Evolutionary conservation across 768 basidiomycete species (phyloP).

Genomic region (Xerocomellus chrysenteron): DNA sequence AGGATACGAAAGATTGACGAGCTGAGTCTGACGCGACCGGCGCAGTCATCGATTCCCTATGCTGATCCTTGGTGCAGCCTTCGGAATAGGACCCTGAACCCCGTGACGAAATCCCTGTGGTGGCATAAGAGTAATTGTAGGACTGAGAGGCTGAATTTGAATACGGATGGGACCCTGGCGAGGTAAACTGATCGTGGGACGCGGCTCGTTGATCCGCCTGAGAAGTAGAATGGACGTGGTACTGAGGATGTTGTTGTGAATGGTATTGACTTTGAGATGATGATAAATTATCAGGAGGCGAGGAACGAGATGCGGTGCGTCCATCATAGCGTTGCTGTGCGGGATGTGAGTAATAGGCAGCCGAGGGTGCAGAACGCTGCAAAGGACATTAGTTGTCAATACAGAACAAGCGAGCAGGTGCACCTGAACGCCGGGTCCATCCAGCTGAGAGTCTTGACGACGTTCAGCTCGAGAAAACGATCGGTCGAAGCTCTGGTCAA

Average conservation of each 20-base stretch:
- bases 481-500: constrained; percentile 22
- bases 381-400: constrained; percentile 2
- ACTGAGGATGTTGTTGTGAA: constrained; percentile 20
- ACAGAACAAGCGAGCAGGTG: not conserved
- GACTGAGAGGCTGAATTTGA: constrained; percentile 21
- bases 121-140: constrained; percentile 17
- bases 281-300: constrained; percentile 22
- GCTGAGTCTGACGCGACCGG: constrained; percentile 9
- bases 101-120: constrained; percentile 20
- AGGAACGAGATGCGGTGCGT: constrained; percentile 18
- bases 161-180: constrained; percentile 27
- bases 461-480: constrained; percentile 25
- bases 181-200: constrained; percentile 28
- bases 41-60: constrained; percentile 15
- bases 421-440: constrained; percentile 35
- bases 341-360: constrained; percentile 19
- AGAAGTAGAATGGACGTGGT: constrained; percentile 29
- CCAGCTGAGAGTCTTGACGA: constrained; percentile 24
- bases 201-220: constrained; percentile 26
- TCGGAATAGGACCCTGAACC: constrained; percentile 21
- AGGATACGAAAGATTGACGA: constrained; percentile 19
- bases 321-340: constrained; percentile 30
- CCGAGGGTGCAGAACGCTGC: constrained; percentile 24
- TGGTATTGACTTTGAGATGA: constrained; percentile 22
- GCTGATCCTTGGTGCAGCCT: constrained; percentile 11